Conservation (phyloP, 371 early-diverging fungal species). For the Apophysomyces trapeziformis region DNA sequence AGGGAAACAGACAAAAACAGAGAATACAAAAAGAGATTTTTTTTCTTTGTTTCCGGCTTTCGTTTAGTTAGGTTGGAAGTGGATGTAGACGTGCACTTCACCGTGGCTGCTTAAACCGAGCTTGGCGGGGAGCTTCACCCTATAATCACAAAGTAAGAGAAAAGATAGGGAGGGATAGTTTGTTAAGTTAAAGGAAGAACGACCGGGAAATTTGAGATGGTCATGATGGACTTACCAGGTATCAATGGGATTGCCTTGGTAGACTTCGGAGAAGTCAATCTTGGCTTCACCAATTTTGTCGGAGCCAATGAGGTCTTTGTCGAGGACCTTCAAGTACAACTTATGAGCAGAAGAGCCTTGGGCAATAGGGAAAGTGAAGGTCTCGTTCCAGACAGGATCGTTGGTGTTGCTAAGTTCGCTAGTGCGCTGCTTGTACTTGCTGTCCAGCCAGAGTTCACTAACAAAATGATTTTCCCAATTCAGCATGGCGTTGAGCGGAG, state of each 20-base stretch:
- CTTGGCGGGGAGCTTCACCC: constrained; percentile 45
- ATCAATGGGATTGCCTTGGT: constrained; percentile 33
- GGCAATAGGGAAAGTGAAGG: constrained; percentile 42
- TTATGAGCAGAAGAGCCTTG: constrained; percentile 37
- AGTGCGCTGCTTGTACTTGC: constrained; percentile 46
- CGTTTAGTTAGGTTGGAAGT: constrained; percentile 34
- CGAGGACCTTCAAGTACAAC: constrained; percentile 39
- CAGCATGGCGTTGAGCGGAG: neutral
- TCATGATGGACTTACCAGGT: constrained; percentile 24
- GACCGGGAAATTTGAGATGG: neutral
- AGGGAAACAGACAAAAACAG: no score
- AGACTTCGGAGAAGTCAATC: constrained; percentile 34
- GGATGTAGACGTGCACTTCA: constrained; percentile 38
- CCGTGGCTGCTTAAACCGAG: constrained; percentile 47
- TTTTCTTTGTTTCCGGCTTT: neutral
- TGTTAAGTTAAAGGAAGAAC: neutral
- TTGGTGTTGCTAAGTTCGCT: constrained; percentile 29
- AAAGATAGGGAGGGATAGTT: no score
- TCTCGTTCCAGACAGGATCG: constrained; percentile 48
- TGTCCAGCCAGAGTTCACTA: constrained; percentile 45
- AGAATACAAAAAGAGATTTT: neutral
- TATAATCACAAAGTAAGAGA: neutral
- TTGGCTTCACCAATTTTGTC: constrained; percentile 42
- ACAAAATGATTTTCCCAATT: neutral
- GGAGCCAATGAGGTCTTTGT: constrained; percentile 37